Conservation (phyloP, 371 early-diverging fungal species). For the Haplosporangium sp. region DNA sequence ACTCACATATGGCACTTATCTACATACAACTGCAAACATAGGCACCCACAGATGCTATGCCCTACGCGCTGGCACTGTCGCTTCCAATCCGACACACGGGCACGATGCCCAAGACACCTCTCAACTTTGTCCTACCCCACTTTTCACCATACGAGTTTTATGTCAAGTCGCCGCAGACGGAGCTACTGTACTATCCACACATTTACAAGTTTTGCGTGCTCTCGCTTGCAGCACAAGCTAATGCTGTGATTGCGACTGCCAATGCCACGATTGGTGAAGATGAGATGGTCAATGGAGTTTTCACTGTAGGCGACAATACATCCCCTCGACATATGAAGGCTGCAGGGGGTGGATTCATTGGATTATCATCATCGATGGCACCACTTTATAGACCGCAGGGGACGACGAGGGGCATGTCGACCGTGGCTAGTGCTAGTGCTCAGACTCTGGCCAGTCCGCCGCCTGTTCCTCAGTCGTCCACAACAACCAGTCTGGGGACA, state of each 20-base stretch:
- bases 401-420: not conserved
- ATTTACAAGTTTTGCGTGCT: constrained; percentile 42
- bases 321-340: constrained; percentile 12
- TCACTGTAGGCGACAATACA: not conserved
- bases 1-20: too few relatives aligned
- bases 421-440: constrained; percentile 4
- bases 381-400: constrained; percentile 6
- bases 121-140: constrained; percentile 46
- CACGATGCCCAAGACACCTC: constrained; percentile 40
- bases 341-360: not conserved
- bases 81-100: constrained; percentile 49
- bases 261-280: constrained; percentile 16
- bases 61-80: constrained; percentile 39
- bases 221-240: constrained; percentile 39
- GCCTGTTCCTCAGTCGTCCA: constrained; percentile 6
- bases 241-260: constrained; percentile 27
- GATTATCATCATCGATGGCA: constrained; percentile 11
- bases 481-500: constrained; percentile 1
- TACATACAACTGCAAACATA: constrained; percentile 1
- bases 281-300: not conserved
- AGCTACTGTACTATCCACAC: constrained; percentile 45
- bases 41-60: constrained; percentile 47
- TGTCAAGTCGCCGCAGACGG: constrained; percentile 43
- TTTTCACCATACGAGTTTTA: constrained; percentile 54
- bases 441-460: constrained; percentile 5